Percentiles rank a stretch among this genome's conserved stretches.
phyloP scores from a whole-genome alignment of 1,284 basidiomycete species.

The Heterobasidion annosum region DNA sequence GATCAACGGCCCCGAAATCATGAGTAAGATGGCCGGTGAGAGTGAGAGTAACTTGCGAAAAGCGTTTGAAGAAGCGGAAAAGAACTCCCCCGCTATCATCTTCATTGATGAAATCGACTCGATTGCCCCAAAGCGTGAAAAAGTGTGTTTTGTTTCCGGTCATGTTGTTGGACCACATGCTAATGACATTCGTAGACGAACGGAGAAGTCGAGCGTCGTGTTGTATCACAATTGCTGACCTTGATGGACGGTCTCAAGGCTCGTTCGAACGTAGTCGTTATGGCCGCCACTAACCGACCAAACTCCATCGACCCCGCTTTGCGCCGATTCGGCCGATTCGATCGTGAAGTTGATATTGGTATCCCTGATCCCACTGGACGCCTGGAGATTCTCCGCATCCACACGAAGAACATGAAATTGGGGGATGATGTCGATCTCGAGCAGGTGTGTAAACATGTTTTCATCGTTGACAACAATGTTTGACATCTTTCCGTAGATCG shows the following conservation, averaged over 20 bases:
- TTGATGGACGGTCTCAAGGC: constrained; percentile 99
- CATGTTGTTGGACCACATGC: background rate
- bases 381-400: constrained; percentile 96
- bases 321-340: constrained; percentile 97
- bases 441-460: constrained; percentile 44
- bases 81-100: constrained; percentile 99
- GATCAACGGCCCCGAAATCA: constrained; percentile 99
- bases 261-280: constrained; percentile 97
- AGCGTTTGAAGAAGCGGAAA: constrained; percentile 98
- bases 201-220: constrained; percentile 98
- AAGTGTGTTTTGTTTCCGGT: constrained; percentile 37
- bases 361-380: constrained; percentile 98
- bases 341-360: constrained; percentile 98
- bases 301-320: constrained; percentile 99
- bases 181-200: constrained; percentile 61
- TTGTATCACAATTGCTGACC: constrained; percentile 95
- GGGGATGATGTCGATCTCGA: constrained; percentile 97
- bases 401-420: constrained; percentile 99
- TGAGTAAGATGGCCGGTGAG: constrained; percentile 99
- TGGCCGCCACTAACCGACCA: constrained; percentile 98
- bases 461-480: constrained; percentile 3
- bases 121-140: constrained; percentile 99
- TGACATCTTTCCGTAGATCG: constrained; percentile 50
- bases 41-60: constrained; percentile 95
- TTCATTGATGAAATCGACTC: constrained; percentile 99